Evolutionary conservation across 2,329 filamentous ascomycete species (phyloP).

Genomic region (Samsoniella hepiali): DNA sequence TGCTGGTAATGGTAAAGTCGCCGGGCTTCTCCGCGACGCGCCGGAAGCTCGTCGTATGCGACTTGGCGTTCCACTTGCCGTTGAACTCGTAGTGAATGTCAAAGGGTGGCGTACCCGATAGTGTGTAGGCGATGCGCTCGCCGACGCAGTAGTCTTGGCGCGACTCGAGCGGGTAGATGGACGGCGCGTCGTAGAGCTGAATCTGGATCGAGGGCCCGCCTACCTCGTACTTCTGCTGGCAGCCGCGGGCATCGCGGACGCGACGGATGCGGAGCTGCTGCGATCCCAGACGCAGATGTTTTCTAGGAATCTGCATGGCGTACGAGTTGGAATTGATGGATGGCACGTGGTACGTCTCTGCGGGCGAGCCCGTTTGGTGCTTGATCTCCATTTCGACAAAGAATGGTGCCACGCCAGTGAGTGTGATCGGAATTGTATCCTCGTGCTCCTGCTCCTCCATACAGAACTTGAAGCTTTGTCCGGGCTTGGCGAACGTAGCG

Average conservation of each 20-base stretch:
- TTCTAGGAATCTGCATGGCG: constrained; percentile 78
- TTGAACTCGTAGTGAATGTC: constrained; percentile 91
- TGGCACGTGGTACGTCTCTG: constrained; percentile 77
- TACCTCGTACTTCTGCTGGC: constrained; percentile 71
- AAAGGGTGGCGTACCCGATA: constrained; percentile 88
- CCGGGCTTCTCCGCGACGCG: constrained; percentile 91
- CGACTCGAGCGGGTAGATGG: constrained; percentile 82
- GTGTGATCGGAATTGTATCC: constrained; percentile 80
- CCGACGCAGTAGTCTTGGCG: constrained; percentile 91
- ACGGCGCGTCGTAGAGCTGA: constrained; percentile 87
- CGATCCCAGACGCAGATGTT: constrained; percentile 80
- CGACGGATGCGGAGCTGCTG: constrained; percentile 87
- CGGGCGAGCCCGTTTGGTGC: constrained; percentile 75
- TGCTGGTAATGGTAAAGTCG: constrained; percentile 78
- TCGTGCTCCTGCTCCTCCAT: constrained; percentile 77
- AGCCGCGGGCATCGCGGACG: constrained; percentile 82
- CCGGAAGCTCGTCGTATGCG: constrained; percentile 78
- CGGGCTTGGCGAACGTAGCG: constrained; percentile 78
- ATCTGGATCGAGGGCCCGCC: constrained; percentile 79
- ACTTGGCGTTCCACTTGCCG: constrained; percentile 74
- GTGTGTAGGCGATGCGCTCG: constrained; percentile 86
- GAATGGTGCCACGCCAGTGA: constrained; percentile 84
- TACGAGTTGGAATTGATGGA: constrained; percentile 73
- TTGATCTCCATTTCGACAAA: constrained; percentile 89
- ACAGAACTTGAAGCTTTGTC: constrained; percentile 94